A percentile compares a stretch with the other conserved stretches of the same genome.
These are phyloP conservation scores for Chrysanthemum makinoi DNA, from an alignment of 129 eudicot species.

Conservation along the genomic window DNA sequence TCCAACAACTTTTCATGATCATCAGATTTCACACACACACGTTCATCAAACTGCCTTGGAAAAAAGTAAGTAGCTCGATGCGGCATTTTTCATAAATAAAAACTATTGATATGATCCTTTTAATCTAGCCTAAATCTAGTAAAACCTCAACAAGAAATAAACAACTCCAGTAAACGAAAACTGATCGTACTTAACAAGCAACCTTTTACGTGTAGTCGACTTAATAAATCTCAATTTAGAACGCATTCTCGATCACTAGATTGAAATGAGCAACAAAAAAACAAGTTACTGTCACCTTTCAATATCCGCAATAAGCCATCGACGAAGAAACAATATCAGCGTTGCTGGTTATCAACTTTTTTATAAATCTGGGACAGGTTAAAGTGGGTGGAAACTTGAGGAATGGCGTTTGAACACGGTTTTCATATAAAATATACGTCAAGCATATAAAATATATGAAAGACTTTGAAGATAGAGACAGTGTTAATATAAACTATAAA, in stretches of 20 bases:
- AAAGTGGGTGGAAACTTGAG: not conserved
- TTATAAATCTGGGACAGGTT: not conserved
- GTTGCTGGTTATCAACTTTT: too few relatives aligned
- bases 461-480: not conserved
- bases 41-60: conserved; percentile 60
- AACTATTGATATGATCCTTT: not conserved
- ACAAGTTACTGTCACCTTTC: not conserved
- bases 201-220: conserved; percentile 29
- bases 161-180: conserved; percentile 20
- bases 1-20: conserved; percentile 43
- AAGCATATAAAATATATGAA: not conserved
- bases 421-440: not conserved
- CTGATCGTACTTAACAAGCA: conserved; percentile 28
- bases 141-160: not conserved
- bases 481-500: conserved; percentile 15
- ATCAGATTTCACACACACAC: conserved; percentile 23
- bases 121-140: conserved; percentile 9
- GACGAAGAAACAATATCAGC: not conserved
- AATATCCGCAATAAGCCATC: not conserved
- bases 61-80: conserved; percentile 74
- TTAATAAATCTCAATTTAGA: conserved; percentile 24
- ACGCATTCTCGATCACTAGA: conserved; percentile 20
- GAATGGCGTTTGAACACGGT: not conserved
- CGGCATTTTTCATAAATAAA: conserved; percentile 46
- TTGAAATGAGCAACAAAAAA: not conserved